phyloP scores from a whole-genome alignment of 331 rosid species.

The Quercus phellos region DNA sequence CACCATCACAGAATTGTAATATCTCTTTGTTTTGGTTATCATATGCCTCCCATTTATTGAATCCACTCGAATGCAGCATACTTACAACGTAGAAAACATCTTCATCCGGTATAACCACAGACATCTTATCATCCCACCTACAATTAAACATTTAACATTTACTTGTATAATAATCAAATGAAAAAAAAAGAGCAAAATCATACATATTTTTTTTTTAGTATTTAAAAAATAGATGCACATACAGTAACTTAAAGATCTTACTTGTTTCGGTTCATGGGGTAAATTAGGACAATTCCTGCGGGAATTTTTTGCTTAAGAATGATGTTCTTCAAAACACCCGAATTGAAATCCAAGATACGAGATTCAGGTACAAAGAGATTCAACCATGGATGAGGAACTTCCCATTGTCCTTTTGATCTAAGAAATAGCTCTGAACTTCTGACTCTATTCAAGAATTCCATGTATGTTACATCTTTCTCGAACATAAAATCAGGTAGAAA shows the following conservation, averaged over 20 bases:
- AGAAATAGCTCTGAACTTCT: constrained; percentile 39
- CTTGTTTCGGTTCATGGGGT: constrained; percentile 57
- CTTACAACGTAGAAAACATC: constrained; percentile 51
- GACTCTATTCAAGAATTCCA: constrained; percentile 68
- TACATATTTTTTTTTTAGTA: too few species aligned
- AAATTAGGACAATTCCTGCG: constrained; percentile 39
- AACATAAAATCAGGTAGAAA: constrained; percentile 43
- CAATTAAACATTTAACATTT: neutral
- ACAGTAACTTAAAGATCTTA: constrained; percentile 20
- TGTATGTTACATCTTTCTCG: constrained; percentile 47
- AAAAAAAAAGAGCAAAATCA: neutral
- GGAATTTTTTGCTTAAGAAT: constrained; percentile 48
- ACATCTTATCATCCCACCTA: constrained; percentile 79
- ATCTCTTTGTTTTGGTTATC: constrained; percentile 40
- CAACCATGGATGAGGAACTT: constrained; percentile 85
- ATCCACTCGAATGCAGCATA: constrained; percentile 35
- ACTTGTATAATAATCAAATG: neutral
- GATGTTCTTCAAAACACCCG: constrained; percentile 58
- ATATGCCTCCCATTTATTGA: constrained; percentile 20
- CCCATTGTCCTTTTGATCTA: constrained; percentile 58
- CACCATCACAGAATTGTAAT: constrained; percentile 36
- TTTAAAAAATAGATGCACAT: too few species aligned
- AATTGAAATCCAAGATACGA: constrained; percentile 46
- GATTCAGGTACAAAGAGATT: constrained; percentile 75
- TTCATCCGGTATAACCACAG: constrained; percentile 60